Percentiles rank a stretch among this genome's conserved stretches.
Evolutionary conservation across 73 alveolate genomes (phyloP).

Genomic region (Stentor roeselii): DNA sequence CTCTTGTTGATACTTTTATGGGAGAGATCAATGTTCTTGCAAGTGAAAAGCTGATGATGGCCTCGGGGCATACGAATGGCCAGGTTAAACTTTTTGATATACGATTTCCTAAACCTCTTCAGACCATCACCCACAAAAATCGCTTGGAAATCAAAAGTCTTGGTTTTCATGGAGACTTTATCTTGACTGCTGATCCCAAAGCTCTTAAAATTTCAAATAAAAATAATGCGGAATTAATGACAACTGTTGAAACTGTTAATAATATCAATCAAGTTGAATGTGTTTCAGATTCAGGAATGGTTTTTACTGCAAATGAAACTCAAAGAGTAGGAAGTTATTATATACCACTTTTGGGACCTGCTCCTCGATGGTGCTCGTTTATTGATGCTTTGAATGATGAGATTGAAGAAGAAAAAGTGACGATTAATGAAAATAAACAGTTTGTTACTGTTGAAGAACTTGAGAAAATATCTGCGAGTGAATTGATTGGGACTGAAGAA

Average conservation of each 20-base stretch:
- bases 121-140: conserved; percentile 72
- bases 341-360: conserved; percentile 87
- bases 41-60: conserved; percentile 79
- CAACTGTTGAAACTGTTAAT: conserved; percentile 79
- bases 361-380: conserved; percentile 95
- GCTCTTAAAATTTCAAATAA: conserved; percentile 73
- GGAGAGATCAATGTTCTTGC: conserved; percentile 69
- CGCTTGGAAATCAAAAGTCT: conserved; percentile 66
- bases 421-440: conserved; percentile 88
- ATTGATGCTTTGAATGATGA: conserved; percentile 89
- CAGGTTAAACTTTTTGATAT: conserved; percentile 71
- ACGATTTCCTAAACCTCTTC: conserved; percentile 78
- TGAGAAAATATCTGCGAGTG: conserved; percentile 68
- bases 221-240: conserved; percentile 65
- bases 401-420: conserved; percentile 74
- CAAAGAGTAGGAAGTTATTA: conserved; percentile 79
- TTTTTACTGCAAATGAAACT: conserved; percentile 76
- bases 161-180: conserved; percentile 65
- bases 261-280: conserved; percentile 73
- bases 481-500: conserved; percentile 58
- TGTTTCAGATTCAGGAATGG: conserved; percentile 70
- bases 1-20: conserved; percentile 44
- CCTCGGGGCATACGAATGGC: conserved; percentile 79
- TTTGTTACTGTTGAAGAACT: conserved; percentile 91
- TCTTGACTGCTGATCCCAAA: conserved; percentile 74